Percentiles rank a stretch among this genome's conserved stretches.
phyloP scores from a whole-genome alignment of 208 protist genomes.

The Balamuthia mandrillaris region DNA sequence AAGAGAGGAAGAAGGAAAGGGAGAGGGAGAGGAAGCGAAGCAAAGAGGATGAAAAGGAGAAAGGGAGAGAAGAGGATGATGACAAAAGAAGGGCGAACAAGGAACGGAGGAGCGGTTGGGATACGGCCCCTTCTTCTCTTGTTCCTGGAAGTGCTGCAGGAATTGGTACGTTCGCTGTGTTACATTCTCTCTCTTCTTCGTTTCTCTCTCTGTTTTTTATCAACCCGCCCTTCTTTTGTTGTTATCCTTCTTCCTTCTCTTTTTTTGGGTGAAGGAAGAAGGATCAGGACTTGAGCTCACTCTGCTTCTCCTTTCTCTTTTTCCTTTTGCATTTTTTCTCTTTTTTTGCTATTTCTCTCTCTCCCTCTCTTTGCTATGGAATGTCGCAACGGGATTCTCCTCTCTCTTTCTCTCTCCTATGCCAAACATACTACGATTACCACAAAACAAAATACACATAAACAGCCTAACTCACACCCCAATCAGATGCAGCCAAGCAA shows the following conservation, averaged over 20 bases:
- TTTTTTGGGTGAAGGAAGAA: background rate
- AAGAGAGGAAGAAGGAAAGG: background rate
- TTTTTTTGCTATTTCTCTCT: background rate
- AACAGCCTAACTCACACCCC: background rate
- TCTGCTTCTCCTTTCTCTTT: background rate
- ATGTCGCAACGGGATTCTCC: background rate
- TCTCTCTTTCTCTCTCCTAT: background rate
- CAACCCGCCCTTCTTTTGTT: background rate
- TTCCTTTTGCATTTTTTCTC: background rate
- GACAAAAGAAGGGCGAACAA: background rate
- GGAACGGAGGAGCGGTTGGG: constrained; percentile 10
- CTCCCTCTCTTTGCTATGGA: background rate
- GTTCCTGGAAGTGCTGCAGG: background rate
- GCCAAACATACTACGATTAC: background rate
- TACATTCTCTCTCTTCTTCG: background rate
- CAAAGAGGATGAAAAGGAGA: background rate
- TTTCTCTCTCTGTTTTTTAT: background rate
- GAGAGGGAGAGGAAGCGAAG: background rate
- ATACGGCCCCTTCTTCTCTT: background rate
- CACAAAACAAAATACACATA: background rate
- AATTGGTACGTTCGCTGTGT: background rate
- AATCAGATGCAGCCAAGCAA: background rate
- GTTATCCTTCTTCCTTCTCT: background rate
- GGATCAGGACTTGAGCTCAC: background rate
- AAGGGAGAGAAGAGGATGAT: background rate